Evolutionary conservation across 805 yeast species (phyloP).

Genomic region (Ogataea corticis): DNA sequence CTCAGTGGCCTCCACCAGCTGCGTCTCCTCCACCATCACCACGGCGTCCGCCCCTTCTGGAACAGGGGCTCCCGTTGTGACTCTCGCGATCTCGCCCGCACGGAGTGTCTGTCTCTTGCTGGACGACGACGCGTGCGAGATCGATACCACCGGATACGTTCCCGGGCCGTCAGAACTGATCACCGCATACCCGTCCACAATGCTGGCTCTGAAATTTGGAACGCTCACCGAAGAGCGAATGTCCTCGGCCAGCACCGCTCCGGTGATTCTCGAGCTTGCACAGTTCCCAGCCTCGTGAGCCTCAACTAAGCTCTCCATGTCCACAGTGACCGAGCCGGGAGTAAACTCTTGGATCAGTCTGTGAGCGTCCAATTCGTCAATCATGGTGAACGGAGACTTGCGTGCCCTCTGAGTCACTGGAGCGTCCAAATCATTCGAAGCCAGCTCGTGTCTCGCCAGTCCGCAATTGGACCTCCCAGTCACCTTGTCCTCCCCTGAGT

Average conservation of each 20-base stretch:
- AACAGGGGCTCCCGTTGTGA: constrained; percentile 59
- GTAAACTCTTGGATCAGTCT: constrained; percentile 35
- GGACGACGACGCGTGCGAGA: constrained; percentile 44
- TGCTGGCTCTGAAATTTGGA: constrained; percentile 53
- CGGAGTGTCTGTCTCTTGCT: constrained; percentile 16
- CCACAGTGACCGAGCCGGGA: constrained; percentile 29
- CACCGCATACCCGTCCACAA: constrained; percentile 59
- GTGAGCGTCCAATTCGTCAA: constrained; percentile 43
- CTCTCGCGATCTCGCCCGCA: constrained; percentile 42
- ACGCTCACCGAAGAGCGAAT: constrained; percentile 40
- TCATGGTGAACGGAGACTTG: constrained; percentile 50
- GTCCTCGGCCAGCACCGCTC: constrained; percentile 45
- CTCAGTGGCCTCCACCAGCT: constrained; percentile 33
- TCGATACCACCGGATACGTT: constrained; percentile 38
- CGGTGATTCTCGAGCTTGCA: constrained; percentile 24
- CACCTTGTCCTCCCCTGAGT: neutral
- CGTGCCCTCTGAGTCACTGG: constrained; percentile 46
- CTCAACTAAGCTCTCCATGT: too few species aligned
- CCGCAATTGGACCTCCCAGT: constrained; percentile 25
- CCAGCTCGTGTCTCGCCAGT: constrained; percentile 39
- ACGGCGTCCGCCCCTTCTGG: constrained; percentile 56
- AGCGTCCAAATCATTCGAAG: constrained; percentile 35
- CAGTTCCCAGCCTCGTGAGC: too few species aligned
- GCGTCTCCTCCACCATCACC: constrained; percentile 55
- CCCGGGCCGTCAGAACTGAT: constrained; percentile 47